Conservation (phyloP, 495 filamentous ascomycete species). For the Tetracladium marchalianum region DNA sequence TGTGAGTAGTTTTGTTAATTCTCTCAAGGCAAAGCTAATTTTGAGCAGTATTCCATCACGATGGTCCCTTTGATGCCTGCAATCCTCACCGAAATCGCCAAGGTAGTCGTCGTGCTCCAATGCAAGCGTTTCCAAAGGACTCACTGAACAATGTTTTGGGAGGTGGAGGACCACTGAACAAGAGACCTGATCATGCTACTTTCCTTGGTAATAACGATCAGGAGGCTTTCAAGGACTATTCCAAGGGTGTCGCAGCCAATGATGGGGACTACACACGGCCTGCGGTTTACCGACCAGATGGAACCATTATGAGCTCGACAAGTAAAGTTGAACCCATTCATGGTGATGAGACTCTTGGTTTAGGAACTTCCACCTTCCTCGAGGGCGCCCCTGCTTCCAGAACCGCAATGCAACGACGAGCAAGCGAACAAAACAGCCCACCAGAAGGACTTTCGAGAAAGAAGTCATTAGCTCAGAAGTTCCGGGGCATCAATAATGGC, state of each 20-base stretch:
- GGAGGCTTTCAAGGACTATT: slow-evolving; percentile 81
- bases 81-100: slow-evolving; percentile 92
- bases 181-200: slow-evolving; percentile 69
- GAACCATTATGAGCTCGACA: slow-evolving; percentile 38
- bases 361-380: slow-evolving; percentile 92
- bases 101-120: slow-evolving; percentile 73
- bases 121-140: slow-evolving; percentile 91
- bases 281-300: slow-evolving; percentile 27
- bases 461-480: slow-evolving; percentile 84
- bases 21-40: slow-evolving; percentile 5
- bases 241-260: slow-evolving; percentile 26
- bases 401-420: slow-evolving; percentile 68
- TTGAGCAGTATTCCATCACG: slow-evolving; percentile 84
- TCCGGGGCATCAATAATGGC: slow-evolving; percentile 56
- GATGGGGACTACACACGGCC: slow-evolving; percentile 22
- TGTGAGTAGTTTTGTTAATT: slow-evolving; percentile 42
- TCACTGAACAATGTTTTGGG: slow-evolving; percentile 88
- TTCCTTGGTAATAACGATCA: slow-evolving; percentile 69
- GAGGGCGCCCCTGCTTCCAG: slow-evolving; percentile 87
- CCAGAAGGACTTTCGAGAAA: slow-evolving; percentile 66
- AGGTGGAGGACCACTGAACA: slow-evolving; percentile 75
- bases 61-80: slow-evolving; percentile 96
- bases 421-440: slow-evolving; percentile 46
- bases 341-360: slow-evolving; percentile 70
- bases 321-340: slow-evolving; percentile 59